Evolutionary conservation across 1,284 basidiomycete species (phyloP), one percentile per base, ranked within the genome.

Genomic region (Trametes polyzona): DNA sequence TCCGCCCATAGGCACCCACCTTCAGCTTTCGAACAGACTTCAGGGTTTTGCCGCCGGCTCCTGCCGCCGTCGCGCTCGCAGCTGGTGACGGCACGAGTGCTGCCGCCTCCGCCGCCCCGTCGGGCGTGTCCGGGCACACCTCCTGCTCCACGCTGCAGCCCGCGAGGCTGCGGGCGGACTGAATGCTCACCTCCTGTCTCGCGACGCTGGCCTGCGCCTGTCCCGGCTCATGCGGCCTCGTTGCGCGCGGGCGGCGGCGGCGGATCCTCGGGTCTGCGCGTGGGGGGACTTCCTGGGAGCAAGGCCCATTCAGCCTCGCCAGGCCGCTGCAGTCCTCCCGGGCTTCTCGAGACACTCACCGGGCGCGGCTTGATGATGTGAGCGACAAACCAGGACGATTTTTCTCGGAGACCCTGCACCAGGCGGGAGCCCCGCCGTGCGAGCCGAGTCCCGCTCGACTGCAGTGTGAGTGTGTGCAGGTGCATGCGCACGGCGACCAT

Each of bases 351-450:
- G n/a, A 17, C 17, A 56, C 61, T 59, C 30, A 62, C 61, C 3
- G 61, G 61, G 49, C 50, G 61, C 42, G 52, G 49, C n/a, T 24
- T 36, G 17, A 55, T 44, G 49, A 62, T 57, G 55, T 59, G 57
- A 36, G 52, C 21, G 17, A 57, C 23, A 29, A 62, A 57, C 61
- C 55, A 57, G 19, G 29, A 47, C 30, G 54, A 47, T 26, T 46
- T 59, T 42, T 59, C 44, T 16, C 33, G 50, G 19, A 62, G 47
- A 33, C 39, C 47, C 36, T 42, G 47, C 50, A 47, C 46, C 30
- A 58, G 42, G 37, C 32, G 37, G 21, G 37, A 14, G 4, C 43
- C 43, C 4, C 23, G 44, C 24, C 47, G 36, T 26, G 32, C 37
- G 11, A 48, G 53, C 46, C 53, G 53, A 55, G 53, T 36, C 46